A percentile compares a stretch with the other conserved stretches of the same genome.
phyloP scores from a whole-genome alignment of 768 basidiomycete species.

The Collybia sordida region DNA sequence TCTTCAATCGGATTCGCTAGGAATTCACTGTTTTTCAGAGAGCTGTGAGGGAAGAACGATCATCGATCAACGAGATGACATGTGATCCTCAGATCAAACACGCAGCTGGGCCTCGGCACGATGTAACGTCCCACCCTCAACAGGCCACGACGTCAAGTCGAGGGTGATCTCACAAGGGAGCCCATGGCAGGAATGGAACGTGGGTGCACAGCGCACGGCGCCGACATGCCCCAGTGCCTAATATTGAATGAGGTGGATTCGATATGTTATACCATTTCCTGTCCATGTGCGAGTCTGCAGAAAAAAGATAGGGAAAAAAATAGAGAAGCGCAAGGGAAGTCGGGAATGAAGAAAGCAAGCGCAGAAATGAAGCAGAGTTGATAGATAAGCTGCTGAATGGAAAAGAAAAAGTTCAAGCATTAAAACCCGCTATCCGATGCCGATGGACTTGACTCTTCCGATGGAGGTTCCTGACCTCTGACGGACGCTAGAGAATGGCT shows the following conservation, averaged over 20 bases:
- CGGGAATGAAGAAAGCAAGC: conserved; percentile 9
- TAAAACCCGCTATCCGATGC: conserved; percentile 49
- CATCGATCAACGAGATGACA: conserved; percentile 46
- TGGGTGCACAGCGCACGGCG: conserved; percentile 23
- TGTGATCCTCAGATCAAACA: conserved; percentile 28
- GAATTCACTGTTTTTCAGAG: conserved; percentile 28
- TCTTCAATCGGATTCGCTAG: conserved; percentile 29
- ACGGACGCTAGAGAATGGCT: conserved; percentile 53
- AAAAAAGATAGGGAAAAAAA: conserved; percentile 29
- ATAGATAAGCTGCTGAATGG: neutral
- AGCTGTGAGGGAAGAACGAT: conserved; percentile 26
- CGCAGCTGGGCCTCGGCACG: conserved; percentile 21
- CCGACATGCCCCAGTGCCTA: conserved; percentile 18
- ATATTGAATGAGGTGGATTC: conserved; percentile 15
- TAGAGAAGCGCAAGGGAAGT: conserved; percentile 22
- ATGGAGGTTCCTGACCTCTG: conserved; percentile 59
- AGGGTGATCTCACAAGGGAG: conserved; percentile 18
- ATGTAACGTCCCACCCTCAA: conserved; percentile 13
- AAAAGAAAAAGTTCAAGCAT: conserved; percentile 16
- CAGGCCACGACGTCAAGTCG: conserved; percentile 28
- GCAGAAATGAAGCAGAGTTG: conserved; percentile 9
- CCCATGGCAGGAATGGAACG: conserved; percentile 12
- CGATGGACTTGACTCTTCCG: conserved; percentile 61
- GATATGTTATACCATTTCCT: conserved; percentile 27
- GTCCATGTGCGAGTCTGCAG: conserved; percentile 21